Percentiles rank a stretch among this genome's conserved stretches.
Conservation (phyloP, 164 flowering plant species). For the Aristolochia californica region DNA sequence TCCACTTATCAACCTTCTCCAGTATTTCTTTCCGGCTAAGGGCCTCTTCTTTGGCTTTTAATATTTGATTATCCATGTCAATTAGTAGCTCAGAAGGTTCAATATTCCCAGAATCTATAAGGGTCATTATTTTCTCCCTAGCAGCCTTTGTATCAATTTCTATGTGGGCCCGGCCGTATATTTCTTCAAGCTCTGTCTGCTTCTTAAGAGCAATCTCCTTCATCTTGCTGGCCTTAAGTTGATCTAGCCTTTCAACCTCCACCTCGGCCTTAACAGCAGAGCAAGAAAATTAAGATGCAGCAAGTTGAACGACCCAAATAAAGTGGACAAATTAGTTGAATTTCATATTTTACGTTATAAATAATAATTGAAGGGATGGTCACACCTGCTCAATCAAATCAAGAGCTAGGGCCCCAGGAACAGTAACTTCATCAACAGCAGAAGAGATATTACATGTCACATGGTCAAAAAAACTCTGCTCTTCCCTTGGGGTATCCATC, state of each 20-base stretch:
- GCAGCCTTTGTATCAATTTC: slow-evolving; percentile 85
- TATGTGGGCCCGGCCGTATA: slow-evolving; percentile 71
- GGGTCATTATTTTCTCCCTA: slow-evolving; percentile 62
- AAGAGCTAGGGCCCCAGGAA: slow-evolving; percentile 87
- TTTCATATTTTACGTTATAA: background rate
- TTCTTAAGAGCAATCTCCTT: slow-evolving; percentile 91
- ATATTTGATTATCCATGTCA: slow-evolving; percentile 86
- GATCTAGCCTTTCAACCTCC: slow-evolving; percentile 96
- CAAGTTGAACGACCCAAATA: background rate
- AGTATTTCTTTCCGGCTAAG: slow-evolving; percentile 90
- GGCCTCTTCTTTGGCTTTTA: slow-evolving; percentile 84
- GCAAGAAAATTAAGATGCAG: no score
- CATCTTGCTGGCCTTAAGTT: slow-evolving; percentile 87
- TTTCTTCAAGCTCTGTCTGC: slow-evolving; percentile 85
- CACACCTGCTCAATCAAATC: slow-evolving; percentile 92
- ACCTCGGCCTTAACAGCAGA: slow-evolving; percentile 52
- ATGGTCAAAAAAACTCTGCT: slow-evolving; percentile 72
- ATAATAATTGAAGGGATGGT: background rate
- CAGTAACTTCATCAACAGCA: slow-evolving; percentile 76
- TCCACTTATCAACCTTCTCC: slow-evolving; percentile 99
- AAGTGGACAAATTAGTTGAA: slow-evolving; percentile 1
- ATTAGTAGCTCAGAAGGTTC: slow-evolving; percentile 88
- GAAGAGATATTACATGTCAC: slow-evolving; percentile 89
- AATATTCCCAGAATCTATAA: slow-evolving; percentile 81
- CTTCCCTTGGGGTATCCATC: slow-evolving; percentile 86